These are phyloP conservation scores for Blumeriella jaapii DNA, from an alignment of 2,329 filamentous ascomycete genomes.

Conservation along the genomic window DNA sequence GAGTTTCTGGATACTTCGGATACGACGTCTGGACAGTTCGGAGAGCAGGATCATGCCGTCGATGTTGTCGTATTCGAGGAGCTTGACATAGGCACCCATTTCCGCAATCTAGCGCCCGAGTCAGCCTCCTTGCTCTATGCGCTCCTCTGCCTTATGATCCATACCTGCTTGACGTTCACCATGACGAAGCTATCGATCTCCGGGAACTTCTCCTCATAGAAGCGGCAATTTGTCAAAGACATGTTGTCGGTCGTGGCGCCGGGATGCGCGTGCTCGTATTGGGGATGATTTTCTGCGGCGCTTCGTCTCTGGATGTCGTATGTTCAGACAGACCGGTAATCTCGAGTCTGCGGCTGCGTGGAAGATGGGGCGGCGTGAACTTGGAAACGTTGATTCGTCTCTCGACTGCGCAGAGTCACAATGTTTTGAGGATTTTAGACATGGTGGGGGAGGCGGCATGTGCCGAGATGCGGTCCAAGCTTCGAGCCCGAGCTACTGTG, in stretches of 20 bases:
- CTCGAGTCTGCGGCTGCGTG: neutral
- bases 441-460: conserved; percentile 6
- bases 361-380: neutral
- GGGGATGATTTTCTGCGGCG: conserved; percentile 10
- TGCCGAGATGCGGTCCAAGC: neutral
- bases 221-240: conserved; percentile 93
- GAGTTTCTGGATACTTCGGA: conserved; percentile 96
- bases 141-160: conserved; percentile 20
- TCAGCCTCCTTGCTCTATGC: conserved; percentile 9
- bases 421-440: conserved; percentile 10
- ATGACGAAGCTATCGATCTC: conserved; percentile 99
- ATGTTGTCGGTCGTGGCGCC: conserved; percentile 40
- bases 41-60: conserved; percentile 99
- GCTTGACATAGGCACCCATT: conserved; percentile 99
- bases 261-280: conserved; percentile 5
- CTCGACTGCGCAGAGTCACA: conserved; percentile 10
- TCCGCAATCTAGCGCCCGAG: conserved; percentile 66
- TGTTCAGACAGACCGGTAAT: neutral
- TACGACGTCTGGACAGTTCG: conserved; percentile 95
- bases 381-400: neutral
- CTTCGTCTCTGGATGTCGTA: conserved; percentile 10
- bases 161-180: conserved; percentile 97
- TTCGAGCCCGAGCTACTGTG: conserved; percentile 3
- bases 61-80: conserved; percentile 99
- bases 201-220: conserved; percentile 95